Percentiles rank a stretch among this genome's conserved stretches.
These are phyloP conservation scores for Torulaspora pretoriensis DNA, from an alignment of 1,139 yeast species.

Conservation along the genomic window DNA sequence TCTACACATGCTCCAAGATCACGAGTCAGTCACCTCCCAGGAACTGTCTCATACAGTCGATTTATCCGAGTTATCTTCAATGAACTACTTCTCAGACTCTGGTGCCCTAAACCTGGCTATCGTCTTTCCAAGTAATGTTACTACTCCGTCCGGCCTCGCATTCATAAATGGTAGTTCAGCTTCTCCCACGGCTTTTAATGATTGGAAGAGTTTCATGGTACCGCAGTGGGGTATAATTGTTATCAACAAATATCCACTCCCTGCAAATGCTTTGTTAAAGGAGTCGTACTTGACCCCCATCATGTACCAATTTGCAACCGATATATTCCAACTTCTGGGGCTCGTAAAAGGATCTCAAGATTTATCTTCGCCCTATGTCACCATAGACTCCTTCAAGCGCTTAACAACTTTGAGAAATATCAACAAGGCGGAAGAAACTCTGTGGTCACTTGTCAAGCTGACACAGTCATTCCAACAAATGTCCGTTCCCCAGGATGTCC, in stretches of 20 bases:
- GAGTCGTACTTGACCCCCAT: slow-evolving; percentile 51
- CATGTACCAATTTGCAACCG: slow-evolving; percentile 69
- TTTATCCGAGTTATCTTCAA: slow-evolving; percentile 38
- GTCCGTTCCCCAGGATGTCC: slow-evolving; percentile 60
- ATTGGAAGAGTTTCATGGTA: slow-evolving; percentile 65
- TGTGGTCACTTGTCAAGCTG: slow-evolving; percentile 66
- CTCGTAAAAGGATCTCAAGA: slow-evolving; percentile 50
- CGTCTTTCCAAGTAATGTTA: slow-evolving; percentile 31
- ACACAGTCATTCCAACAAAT: slow-evolving; percentile 68
- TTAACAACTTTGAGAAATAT: slow-evolving; percentile 51
- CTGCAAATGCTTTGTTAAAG: slow-evolving; percentile 37
- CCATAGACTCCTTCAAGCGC: slow-evolving; percentile 66
- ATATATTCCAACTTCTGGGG: slow-evolving; percentile 70
- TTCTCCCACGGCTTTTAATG: slow-evolving; percentile 35
- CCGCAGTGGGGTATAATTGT: slow-evolving; percentile 91
- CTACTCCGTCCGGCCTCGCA: slow-evolving; percentile 19
- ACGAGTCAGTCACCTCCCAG: slow-evolving; percentile 39
- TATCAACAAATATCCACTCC: slow-evolving; percentile 43
- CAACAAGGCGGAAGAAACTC: slow-evolving; percentile 49
- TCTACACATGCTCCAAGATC: slow-evolving; percentile 40
- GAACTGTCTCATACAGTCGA: slow-evolving; percentile 39
- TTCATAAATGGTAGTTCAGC: slow-evolving; percentile 32
- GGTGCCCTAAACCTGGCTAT: slow-evolving; percentile 31
- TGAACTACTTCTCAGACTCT: slow-evolving; percentile 29
- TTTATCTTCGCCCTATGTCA: slow-evolving; percentile 46